phyloP scores from a whole-genome alignment of 768 basidiomycete genomes.

The Gloeopeniophorella convolvens region DNA sequence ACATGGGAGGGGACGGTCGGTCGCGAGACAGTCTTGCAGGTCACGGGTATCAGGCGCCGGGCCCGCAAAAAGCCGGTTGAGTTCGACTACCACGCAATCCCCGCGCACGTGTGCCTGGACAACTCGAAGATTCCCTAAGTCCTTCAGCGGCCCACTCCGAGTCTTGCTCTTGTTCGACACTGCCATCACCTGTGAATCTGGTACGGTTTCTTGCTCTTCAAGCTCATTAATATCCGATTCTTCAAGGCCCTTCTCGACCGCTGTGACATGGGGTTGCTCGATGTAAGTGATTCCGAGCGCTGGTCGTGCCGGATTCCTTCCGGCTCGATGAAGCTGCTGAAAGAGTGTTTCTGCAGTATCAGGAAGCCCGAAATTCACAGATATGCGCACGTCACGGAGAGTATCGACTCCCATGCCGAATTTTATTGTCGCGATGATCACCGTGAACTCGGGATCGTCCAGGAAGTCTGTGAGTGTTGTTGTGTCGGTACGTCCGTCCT shows the following conservation, averaged over 20 bases:
- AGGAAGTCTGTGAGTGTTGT: not conserved
- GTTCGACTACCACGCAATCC: no score
- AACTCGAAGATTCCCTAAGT: no score
- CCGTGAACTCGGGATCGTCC: not conserved
- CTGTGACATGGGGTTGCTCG: not conserved
- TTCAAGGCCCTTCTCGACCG: not conserved
- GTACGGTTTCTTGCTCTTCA: not conserved
- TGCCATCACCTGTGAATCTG: not conserved
- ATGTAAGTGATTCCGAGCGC: not conserved
- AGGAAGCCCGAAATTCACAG: conserved; percentile 5
- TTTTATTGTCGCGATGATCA: conserved; percentile 8
- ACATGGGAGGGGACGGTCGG: no score
- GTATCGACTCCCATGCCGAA: conserved; percentile 10
- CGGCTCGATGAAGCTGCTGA: conserved; percentile 3
- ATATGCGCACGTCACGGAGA: not conserved
- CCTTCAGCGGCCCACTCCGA: no score
- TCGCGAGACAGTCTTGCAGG: no score
- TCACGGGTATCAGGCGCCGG: no score
- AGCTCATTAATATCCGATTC: not conserved
- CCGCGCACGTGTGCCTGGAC: no score
- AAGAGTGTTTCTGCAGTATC: not conserved
- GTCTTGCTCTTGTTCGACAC: no score
- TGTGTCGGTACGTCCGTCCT: not conserved
- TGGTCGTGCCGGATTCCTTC: not conserved
- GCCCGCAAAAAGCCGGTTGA: no score